Conservation (phyloP, 108 stramenopile genomes). For the Cyclotella distinguenda region DNA sequence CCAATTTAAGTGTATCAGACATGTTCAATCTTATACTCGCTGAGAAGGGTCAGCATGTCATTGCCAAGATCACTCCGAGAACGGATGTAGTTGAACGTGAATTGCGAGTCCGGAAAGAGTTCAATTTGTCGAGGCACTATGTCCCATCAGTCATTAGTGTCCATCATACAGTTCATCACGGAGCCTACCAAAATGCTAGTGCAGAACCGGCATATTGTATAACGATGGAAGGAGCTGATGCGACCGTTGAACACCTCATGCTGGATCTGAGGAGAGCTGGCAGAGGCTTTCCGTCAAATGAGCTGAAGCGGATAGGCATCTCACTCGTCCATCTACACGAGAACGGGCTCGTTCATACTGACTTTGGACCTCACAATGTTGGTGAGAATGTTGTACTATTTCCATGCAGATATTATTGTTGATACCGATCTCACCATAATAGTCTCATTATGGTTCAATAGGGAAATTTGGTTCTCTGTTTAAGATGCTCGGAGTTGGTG, state of each 20-base stretch:
- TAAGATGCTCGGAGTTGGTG: constrained; percentile 86
- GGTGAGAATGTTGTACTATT: constrained; percentile 12
- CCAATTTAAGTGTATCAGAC: constrained; percentile 81
- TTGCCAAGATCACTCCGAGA: constrained; percentile 87
- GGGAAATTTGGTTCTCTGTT: constrained; percentile 84
- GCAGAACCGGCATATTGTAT: constrained; percentile 90
- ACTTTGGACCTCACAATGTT: constrained; percentile 89
- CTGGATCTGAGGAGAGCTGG: constrained; percentile 78
- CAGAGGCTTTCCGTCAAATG: constrained; percentile 75
- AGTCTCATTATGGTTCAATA: constrained; percentile 1
- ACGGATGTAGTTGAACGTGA: constrained; percentile 88
- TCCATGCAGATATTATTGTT: neutral
- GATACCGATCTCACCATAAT: neutral
- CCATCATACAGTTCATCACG: constrained; percentile 90
- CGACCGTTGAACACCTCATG: constrained; percentile 88
- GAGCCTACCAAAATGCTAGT: constrained; percentile 87
- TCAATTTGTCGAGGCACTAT: constrained; percentile 84
- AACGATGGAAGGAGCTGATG: constrained; percentile 91
- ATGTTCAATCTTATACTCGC: constrained; percentile 74
- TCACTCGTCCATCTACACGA: constrained; percentile 87
- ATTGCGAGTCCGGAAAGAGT: constrained; percentile 82
- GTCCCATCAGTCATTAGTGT: constrained; percentile 90
- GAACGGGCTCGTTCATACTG: constrained; percentile 83
- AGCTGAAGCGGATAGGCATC: constrained; percentile 82
- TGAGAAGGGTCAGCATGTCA: constrained; percentile 89